Base-by-base conservation (phyloP, 805 yeast genomes). In the Wickerhamiella siamensis region DNA sequence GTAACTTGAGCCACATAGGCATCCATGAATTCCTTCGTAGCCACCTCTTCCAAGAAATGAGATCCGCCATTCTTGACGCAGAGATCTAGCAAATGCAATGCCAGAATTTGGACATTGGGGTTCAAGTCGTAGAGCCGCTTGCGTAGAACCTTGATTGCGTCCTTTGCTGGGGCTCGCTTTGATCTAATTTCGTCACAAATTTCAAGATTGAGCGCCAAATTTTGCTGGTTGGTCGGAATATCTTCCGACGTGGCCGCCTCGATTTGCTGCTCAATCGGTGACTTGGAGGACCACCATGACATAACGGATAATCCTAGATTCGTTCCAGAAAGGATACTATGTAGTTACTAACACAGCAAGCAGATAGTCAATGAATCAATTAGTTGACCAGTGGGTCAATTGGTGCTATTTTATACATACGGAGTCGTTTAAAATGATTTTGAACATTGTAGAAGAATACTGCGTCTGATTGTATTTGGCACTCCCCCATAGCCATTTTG, bases 61-160 rank as follows among this genome's bases (percentile, higher is more conserved):
- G 68, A 67, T 5, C 98, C 98, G 37, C 95, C 87, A 57, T 91
- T 91, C 62, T 91, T 91, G 42, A 88, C 79, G 61, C 95, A 82
- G 36, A 83, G 70, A 52, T 91, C 97, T 26, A 79, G 67, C 47
- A 91, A 65, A 54, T 79, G 81, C 55, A 91, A 69, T 0, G 87
- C 67, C 4, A 91, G 72, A 21, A 77, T 68, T 54, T 83, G 82
- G 8, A 77, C 72, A 58, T 87, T 86, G 9, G 96, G 94, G 56
- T 87, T 87, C 42, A 66, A 64, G 18, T 77, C 72, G 21, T 77
- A 66, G 16, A 86, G 64, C 39, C 95, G 70, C 51, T 75, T 78
- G 65, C 84, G 84, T 46, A 88, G 62, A n/a, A 77, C 65, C 49
- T 93, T 65, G 87, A 88, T 81, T 22, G 93, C 83, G 43, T 79